These are phyloP conservation scores for Boletus huronensis DNA, from an alignment of 768 basidiomycete genomes.

Conservation along the genomic window DNA sequence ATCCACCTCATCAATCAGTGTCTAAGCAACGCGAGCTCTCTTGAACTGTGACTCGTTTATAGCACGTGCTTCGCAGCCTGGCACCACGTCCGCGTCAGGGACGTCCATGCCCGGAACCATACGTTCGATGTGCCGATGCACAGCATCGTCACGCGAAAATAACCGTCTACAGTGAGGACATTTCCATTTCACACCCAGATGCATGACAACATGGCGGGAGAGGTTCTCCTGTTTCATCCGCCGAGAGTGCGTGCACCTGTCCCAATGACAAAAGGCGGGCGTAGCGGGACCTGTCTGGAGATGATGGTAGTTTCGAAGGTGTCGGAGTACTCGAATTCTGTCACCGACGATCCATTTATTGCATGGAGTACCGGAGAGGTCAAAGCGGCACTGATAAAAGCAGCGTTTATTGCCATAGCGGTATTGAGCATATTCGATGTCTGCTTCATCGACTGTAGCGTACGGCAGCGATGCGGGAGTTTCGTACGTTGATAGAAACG, in stretches of 20 bases:
- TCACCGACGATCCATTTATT: conserved; percentile 27
- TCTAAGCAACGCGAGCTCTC: conserved; percentile 5
- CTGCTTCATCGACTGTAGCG: conserved; percentile 12
- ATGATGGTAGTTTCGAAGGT: conserved; percentile 27
- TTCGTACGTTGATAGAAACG: neutral
- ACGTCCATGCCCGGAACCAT: conserved; percentile 22
- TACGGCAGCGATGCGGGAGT: neutral
- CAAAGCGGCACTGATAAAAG: conserved; percentile 28
- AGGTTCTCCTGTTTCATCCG: conserved; percentile 33
- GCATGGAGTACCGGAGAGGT: conserved; percentile 22
- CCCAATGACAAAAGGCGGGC: conserved; percentile 23
- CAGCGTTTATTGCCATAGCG: conserved; percentile 18
- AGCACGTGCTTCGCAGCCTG: conserved; percentile 14
- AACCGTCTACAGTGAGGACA: conserved; percentile 25
- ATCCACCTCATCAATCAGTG: neutral
- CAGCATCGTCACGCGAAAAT: conserved; percentile 33
- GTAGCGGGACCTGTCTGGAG: conserved; percentile 14
- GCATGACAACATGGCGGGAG: conserved; percentile 29
- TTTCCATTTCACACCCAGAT: conserved; percentile 29
- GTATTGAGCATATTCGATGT: conserved; percentile 21
- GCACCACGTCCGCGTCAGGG: conserved; percentile 24
- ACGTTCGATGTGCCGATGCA: conserved; percentile 31
- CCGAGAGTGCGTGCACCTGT: conserved; percentile 19
- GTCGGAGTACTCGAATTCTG: conserved; percentile 22
- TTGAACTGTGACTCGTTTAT: conserved; percentile 3